Conservation (phyloP, 2,329 filamentous ascomycete genomes). For the Cryphonectria parasitica region DNA sequence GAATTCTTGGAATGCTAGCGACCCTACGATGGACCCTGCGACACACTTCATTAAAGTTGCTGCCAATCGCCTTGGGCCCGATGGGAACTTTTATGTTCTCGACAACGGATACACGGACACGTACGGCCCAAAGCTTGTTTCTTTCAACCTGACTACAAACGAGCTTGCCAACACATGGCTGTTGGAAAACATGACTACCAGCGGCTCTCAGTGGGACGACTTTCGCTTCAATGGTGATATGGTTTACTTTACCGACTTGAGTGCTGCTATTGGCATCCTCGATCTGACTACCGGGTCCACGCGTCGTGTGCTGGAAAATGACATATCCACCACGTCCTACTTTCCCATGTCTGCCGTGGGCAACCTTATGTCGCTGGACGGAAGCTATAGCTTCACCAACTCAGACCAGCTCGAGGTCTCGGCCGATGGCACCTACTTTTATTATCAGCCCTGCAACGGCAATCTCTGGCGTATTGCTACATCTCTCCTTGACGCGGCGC, state of each 20-base stretch:
- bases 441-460: too few species aligned
- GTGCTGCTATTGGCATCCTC: conserved; percentile 18
- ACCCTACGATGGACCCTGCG: conserved; percentile 5
- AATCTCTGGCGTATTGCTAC: too few species aligned
- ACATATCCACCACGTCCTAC: background rate
- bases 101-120: conserved; percentile 17
- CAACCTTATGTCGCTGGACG: too few species aligned
- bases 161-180: conserved; percentile 8
- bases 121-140: conserved; percentile 21
- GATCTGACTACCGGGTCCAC: conserved; percentile 17
- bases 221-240: conserved; percentile 12
- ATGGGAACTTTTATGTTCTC: conserved; percentile 17
- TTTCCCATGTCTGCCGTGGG: too few species aligned
- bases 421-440: too few species aligned
- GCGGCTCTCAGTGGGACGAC: conserved; percentile 9
- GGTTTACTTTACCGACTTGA: conserved; percentile 21
- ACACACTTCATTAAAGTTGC: conserved; percentile 12
- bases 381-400: too few species aligned
- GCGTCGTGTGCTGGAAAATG: conserved; percentile 13
- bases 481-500: too few species aligned
- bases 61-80: conserved; percentile 8
- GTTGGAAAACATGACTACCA: conserved; percentile 16
- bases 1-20: conserved; percentile 17
- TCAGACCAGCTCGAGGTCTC: too few species aligned
- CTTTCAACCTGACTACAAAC: conserved; percentile 9